Evolutionary conservation across 768 basidiomycete genomes (phyloP).

Genomic region (Exsudoporus frostii): DNA sequence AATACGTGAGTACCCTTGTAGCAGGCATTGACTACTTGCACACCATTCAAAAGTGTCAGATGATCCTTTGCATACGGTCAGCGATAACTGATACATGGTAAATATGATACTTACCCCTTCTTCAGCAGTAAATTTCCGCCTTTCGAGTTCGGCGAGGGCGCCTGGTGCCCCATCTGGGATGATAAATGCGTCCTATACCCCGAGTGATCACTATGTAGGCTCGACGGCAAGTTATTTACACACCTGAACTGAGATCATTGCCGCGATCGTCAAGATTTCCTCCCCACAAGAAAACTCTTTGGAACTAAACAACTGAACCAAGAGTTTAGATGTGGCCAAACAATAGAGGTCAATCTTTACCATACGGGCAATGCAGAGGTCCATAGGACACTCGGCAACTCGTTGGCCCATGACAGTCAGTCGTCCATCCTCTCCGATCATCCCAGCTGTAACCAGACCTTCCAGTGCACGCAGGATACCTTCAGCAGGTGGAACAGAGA

Average conservation of each 20-base stretch:
- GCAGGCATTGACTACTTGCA: background rate
- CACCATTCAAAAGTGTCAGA: conserved; percentile 89
- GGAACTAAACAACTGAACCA: conserved; percentile 74
- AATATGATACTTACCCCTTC: conserved; percentile 69
- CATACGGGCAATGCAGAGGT: conserved; percentile 92
- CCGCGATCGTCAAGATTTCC: conserved; percentile 92
- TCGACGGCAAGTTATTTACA: conserved; percentile 6
- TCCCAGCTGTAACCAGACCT: conserved; percentile 72
- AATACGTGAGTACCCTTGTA: conserved; percentile 5
- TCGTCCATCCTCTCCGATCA: conserved; percentile 79
- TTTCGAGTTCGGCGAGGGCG: conserved; percentile 86
- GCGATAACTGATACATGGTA: background rate
- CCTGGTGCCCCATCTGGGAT: conserved; percentile 84
- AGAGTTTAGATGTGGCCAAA: background rate
- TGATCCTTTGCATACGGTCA: conserved; percentile 65
- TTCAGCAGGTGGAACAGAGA: conserved; percentile 83
- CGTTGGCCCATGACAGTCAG: conserved; percentile 75
- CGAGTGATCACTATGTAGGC: background rate
- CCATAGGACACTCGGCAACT: conserved; percentile 92
- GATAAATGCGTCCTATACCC: conserved; percentile 77
- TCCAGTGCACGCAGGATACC: conserved; percentile 85
- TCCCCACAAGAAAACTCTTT: conserved; percentile 87
- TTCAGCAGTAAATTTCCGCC: conserved; percentile 95
- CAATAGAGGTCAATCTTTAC: conserved; percentile 42
- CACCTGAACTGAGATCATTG: conserved; percentile 92